Base-by-base conservation (phyloP, 2,329 filamentous ascomycete species). In the Colletotrichum sp. region DNA sequence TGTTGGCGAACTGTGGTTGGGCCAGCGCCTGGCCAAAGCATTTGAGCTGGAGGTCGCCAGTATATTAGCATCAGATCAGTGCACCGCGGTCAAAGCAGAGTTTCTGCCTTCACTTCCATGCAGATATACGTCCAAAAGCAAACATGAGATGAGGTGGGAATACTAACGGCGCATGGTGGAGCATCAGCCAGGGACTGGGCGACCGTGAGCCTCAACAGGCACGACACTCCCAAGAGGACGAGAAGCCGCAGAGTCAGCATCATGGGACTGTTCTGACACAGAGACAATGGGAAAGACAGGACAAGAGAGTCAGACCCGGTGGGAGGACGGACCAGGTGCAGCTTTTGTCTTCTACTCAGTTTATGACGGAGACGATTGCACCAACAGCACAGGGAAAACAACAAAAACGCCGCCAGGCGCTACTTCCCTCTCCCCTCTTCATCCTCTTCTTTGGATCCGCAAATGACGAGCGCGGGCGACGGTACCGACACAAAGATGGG, bases 151-250 rank as follows among this genome's bases (percentile, higher is more conserved):
- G 25, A 22, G 16, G 11, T 62, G 57, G 30, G 36, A 16, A 16
- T 27, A 71, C 72, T 61, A 11, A 74, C 72, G n/a, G 32, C 68
- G 44, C 72, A 74, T 57, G 27, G 66, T 49, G 72, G 72, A 44
- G 59, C 67, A 19, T 74, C 66, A 5, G 34, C 49, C 16, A 74
- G n/a, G 25, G 67, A 70, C 44, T 74, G 59, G 16, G 66, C 72
- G 25, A 7, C 61, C n/a, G 67, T 27, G 44, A 69, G 57, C 30
- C 66, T 59, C 34, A 64, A 39, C 44, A 74, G 71, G 32, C 49
- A 59, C 44, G 25, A 49, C n/a, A 59, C 27, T 32, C 72, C 67
- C 15, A 74, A 19, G 30, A 39, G 25, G 44, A 74, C 25, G 15
- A 63, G 13, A 22, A 59, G 44, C 22, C 59, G 29, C 19, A 70